Conservation (phyloP, 2,329 filamentous ascomycete species). For the Aureobasidium uvarum region DNA sequence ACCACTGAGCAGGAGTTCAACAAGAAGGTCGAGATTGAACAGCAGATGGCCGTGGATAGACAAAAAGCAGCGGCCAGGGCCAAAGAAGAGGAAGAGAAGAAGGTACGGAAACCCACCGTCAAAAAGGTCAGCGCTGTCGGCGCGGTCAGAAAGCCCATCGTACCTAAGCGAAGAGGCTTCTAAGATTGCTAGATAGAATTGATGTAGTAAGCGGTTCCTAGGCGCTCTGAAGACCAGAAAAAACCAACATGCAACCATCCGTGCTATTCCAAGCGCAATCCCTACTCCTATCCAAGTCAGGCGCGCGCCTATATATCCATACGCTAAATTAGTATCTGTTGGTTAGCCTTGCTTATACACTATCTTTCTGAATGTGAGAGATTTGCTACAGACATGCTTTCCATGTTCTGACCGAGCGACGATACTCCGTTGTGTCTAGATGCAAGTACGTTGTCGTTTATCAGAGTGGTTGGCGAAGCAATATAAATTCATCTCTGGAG, state of each 20-base stretch:
- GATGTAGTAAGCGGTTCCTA: not conserved
- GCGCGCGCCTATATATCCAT: not conserved
- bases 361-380: not conserved
- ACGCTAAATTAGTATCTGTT: not conserved
- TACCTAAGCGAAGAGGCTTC: conserved; percentile 29
- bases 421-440: not conserved
- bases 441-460: not conserved
- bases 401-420: not conserved
- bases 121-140: conserved; percentile 35
- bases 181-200: not conserved
- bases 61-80: conserved; percentile 60
- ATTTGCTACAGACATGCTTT: not conserved
- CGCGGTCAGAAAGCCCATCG: conserved; percentile 24
- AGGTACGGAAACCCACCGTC: conserved; percentile 34
- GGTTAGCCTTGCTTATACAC: not conserved
- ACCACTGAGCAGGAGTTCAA: conserved; percentile 92
- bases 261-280: conserved; percentile 13
- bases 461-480: conserved; percentile 14
- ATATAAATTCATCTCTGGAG: conserved; percentile 1
- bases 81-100: conserved; percentile 38
- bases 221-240: not conserved
- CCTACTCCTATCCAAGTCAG: not conserved
- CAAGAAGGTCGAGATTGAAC: conserved; percentile 86
- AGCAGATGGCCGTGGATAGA: conserved; percentile 86
- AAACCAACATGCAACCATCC: not conserved